These are phyloP conservation scores for Aspergillus novoparasiticus DNA, from an alignment of 2,329 filamentous ascomycete species.

Conservation along the genomic window DNA sequence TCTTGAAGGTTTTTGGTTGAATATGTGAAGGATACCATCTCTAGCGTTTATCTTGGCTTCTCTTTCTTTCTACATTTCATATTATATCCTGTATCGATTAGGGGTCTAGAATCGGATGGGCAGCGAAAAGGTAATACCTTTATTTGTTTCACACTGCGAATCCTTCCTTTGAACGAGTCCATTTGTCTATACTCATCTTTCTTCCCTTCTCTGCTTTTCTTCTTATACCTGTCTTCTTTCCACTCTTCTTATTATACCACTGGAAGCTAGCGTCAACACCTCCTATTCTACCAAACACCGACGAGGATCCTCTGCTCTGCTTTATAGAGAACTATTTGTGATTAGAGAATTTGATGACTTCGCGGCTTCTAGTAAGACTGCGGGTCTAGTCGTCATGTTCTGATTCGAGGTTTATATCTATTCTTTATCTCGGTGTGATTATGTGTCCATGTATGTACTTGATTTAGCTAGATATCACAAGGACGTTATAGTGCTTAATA, in stretches of 20 bases:
- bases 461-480: neutral
- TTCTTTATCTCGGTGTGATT: neutral
- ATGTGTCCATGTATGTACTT: neutral
- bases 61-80: conserved; percentile 5
- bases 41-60: neutral
- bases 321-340: neutral
- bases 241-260: neutral
- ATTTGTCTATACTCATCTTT: neutral
- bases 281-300: neutral
- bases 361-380: neutral
- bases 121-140: neutral
- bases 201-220: neutral
- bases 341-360: neutral
- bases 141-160: neutral
- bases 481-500: neutral
- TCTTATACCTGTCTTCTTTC: neutral
- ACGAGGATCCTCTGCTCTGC: neutral
- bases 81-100: neutral
- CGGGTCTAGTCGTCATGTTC: neutral
- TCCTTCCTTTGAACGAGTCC: neutral
- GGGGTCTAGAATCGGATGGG: neutral
- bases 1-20: conserved; percentile 79
- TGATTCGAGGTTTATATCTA: neutral
- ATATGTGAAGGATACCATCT: conserved; percentile 1
- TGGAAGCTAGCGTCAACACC: neutral